Percentiles rank a stretch among this genome's conserved stretches.
These are phyloP conservation scores for Uronychia setigera DNA, from an alignment of 73 alveolate species.

Conservation along the genomic window DNA sequence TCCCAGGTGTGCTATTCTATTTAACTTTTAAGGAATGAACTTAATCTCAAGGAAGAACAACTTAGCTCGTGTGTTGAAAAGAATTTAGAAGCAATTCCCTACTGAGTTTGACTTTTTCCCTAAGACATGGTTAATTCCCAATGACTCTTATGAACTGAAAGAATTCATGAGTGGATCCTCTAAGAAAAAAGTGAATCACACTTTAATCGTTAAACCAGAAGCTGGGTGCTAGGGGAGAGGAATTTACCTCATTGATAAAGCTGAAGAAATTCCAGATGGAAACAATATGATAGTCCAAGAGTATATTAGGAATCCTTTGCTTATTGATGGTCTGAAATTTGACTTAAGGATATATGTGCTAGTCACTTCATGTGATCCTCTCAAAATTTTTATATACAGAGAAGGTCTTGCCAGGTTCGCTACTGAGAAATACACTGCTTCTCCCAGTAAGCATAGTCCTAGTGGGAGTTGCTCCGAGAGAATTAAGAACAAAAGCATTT, in stretches of 20 bases:
- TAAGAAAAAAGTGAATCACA: conserved; percentile 28
- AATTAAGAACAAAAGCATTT: background rate
- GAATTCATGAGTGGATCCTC: background rate
- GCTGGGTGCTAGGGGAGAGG: conserved; percentile 69
- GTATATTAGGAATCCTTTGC: background rate
- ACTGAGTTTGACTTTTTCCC: conserved; percentile 40
- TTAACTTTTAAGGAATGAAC: conserved; percentile 3
- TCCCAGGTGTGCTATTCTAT: conserved; percentile 62
- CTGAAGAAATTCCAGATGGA: background rate
- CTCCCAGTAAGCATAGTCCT: background rate
- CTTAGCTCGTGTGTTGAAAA: background rate
- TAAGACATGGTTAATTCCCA: conserved; percentile 71
- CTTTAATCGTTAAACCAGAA: conserved; percentile 58
- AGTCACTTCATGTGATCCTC: background rate
- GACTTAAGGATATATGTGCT: background rate
- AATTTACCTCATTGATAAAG: conserved; percentile 38
- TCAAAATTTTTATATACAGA: background rate
- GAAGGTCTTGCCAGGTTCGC: background rate
- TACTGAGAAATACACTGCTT: background rate
- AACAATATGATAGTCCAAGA: background rate
- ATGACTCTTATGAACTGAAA: conserved; percentile 55
- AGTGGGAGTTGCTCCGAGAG: background rate
- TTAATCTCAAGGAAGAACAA: conserved; percentile 15
- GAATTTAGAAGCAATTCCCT: background rate
- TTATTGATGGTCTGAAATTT: background rate